Evolutionary conservation across 2,329 filamentous ascomycete genomes (phyloP), one percentile per base, ranked within the genome.

Genomic region (Cadophora luteo-olivacea): DNA sequence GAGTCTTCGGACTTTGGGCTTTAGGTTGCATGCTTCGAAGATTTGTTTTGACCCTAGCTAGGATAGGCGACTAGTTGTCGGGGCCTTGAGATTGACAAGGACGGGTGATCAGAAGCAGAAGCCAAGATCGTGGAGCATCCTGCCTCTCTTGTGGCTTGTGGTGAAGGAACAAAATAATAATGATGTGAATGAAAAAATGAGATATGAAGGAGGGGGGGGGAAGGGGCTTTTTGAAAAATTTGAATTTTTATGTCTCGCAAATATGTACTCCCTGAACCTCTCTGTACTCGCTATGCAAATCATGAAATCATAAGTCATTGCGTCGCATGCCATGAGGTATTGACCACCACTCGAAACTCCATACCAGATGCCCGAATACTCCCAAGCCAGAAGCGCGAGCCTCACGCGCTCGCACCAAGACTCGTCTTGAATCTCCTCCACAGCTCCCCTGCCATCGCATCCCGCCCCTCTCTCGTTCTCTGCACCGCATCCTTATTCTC

Each of bases 401-500:
- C 22, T 52, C 24, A 65, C 24, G 25, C 38, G 22, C 33, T 7
- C 8, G 25, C 45, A 29, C 61, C 54, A 32, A 73, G 61, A 0
- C 77, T 69, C 1, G 74, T 78, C 79, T 82, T 86, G 51, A 83
- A 74, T 66, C 90, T 83, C 70, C 89, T 84, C 75, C 84, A 80
- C 58, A 92, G 73, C 80, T 93, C 91, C 0, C 76, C 77, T 76
- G 84, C 85, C 83, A 92, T 88, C 9, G 89, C 89, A 75, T 89
- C 83, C 19, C 89, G 83, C 9, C 87, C 89, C 60, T 84, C 84
- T 70, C 80, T 83, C 32, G 90, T 92, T 68, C 90, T 80, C 77
- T 86, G 82, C 55, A 92, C 86, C 2, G 91, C 90, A 72, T 92
- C 90, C 72, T 86, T 86, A 81, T 94, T 94, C 83, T 94, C 92